These are phyloP conservation scores for Lentinula lateritia DNA, from an alignment of 768 basidiomycete genomes.

Conservation along the genomic window DNA sequence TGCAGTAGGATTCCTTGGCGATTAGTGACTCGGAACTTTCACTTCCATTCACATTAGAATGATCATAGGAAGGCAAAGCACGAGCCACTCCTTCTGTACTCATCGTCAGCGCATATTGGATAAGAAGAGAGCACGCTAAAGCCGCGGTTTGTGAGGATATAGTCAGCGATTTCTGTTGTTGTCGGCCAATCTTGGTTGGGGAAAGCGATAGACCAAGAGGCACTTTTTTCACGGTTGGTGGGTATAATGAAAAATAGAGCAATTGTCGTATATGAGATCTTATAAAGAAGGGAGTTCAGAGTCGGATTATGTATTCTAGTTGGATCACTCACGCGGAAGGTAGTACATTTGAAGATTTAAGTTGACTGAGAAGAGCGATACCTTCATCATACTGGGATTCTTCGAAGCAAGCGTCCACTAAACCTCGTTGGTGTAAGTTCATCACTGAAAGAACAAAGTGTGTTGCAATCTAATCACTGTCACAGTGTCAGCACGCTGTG, in stretches of 20 bases:
- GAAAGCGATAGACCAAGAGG: constrained; percentile 26
- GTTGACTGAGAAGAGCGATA: constrained; percentile 54
- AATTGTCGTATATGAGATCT: constrained; percentile 65
- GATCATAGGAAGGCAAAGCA: constrained; percentile 45
- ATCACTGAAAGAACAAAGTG: constrained; percentile 25
- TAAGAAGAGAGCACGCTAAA: constrained; percentile 48
- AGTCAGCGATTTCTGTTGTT: constrained; percentile 27
- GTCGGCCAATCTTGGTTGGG: constrained; percentile 42
- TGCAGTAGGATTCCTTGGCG: constrained; percentile 46
- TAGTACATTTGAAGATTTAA: constrained; percentile 51
- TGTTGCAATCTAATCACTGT: too few species aligned
- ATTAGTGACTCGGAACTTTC: constrained; percentile 52
- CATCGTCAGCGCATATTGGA: constrained; percentile 54
- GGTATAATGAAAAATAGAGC: constrained; percentile 66
- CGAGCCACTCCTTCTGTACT: constrained; percentile 45
- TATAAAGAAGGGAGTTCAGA: not conserved
- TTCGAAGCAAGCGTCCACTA: constrained; percentile 72
- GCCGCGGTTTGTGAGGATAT: constrained; percentile 39
- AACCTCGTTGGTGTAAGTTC: constrained; percentile 39
- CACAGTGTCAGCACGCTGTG: not conserved
- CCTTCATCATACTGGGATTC: constrained; percentile 73
- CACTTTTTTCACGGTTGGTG: constrained; percentile 27
- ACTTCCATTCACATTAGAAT: not conserved
- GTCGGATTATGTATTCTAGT: not conserved
- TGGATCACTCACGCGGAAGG: constrained; percentile 49